phyloP scores from a whole-genome alignment of 2,329 filamentous ascomycete species.

The Colletotrichum phormii region DNA sequence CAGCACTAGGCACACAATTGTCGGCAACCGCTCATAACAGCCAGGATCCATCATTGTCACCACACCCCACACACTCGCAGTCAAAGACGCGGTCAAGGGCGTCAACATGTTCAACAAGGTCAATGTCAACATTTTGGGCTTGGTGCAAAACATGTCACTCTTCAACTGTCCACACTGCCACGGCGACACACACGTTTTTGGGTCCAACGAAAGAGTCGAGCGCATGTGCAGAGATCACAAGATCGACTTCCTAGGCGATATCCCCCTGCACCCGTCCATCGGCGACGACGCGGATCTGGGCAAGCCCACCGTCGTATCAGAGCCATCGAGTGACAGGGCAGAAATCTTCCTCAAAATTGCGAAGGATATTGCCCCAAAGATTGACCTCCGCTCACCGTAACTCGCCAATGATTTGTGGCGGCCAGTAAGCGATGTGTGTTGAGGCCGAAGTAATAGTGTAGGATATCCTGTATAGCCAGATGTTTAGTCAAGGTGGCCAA shows the following conservation, averaged over 20 bases:
- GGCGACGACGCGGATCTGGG: constrained; percentile 89
- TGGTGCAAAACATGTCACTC: constrained; percentile 92
- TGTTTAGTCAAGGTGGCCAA: constrained; percentile 30
- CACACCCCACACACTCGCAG: constrained; percentile 91
- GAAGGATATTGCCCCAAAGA: constrained; percentile 60
- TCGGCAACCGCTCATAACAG: constrained; percentile 1
- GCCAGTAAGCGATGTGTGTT: neutral
- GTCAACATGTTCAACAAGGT: constrained; percentile 94
- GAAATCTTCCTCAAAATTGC: constrained; percentile 80
- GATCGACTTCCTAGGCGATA: constrained; percentile 86
- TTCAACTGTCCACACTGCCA: constrained; percentile 85
- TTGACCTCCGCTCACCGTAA: constrained; percentile 42
- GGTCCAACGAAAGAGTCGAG: constrained; percentile 72
- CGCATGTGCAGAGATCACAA: constrained; percentile 77
- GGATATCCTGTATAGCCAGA: constrained; percentile 35
- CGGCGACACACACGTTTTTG: constrained; percentile 81
- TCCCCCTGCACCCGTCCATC: constrained; percentile 87
- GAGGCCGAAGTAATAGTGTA: constrained; percentile 1
- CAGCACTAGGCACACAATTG: neutral
- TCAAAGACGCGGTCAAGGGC: constrained; percentile 92
- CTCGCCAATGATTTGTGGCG: neutral
- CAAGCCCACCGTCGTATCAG: constrained; percentile 89
- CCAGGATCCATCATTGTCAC: constrained; percentile 85
- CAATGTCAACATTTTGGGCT: constrained; percentile 81
- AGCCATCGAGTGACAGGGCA: constrained; percentile 80